These are phyloP conservation scores for Lipomyces sp. DNA, from an alignment of 805 yeast species.

Conservation along the genomic window DNA sequence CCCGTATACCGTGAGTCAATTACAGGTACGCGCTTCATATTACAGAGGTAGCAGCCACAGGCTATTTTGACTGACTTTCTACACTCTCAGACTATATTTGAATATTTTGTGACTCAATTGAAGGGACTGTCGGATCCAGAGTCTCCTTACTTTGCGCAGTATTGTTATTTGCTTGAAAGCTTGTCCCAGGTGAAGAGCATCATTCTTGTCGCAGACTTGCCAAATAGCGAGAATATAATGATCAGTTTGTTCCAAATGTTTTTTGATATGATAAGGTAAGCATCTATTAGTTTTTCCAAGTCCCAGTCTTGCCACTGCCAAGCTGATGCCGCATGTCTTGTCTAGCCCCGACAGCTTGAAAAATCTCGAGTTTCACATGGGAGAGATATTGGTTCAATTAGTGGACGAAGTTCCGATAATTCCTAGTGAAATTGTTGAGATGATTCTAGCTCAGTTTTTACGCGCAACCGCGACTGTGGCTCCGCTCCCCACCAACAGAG, in stretches of 20 bases:
- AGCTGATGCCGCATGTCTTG: not conserved
- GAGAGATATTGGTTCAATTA: conserved; percentile 71
- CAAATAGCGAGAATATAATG: conserved; percentile 55
- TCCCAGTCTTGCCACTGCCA: not conserved
- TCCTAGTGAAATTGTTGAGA: conserved; percentile 56
- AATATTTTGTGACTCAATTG: conserved; percentile 62
- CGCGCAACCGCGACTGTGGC: conserved; percentile 36
- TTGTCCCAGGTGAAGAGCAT: conserved; percentile 73
- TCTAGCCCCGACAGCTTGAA: conserved; percentile 22
- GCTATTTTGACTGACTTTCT: not conserved
- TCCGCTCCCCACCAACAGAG: not conserved
- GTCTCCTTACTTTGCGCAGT: conserved; percentile 60
- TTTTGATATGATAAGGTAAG: conserved; percentile 50
- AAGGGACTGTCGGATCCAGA: conserved; percentile 48
- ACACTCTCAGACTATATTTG: conserved; percentile 48
- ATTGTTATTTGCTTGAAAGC: conserved; percentile 60
- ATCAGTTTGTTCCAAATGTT: conserved; percentile 57
- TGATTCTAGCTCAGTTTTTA: conserved; percentile 64
- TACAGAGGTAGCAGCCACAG: not conserved
- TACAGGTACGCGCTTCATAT: conserved; percentile 41
- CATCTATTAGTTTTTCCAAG: not conserved
- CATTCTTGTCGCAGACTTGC: conserved; percentile 70
- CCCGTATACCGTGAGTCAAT: conserved; percentile 65
- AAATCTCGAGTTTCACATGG: conserved; percentile 57
- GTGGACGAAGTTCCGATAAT: conserved; percentile 66